Conservation (phyloP, 768 basidiomycete species). For the Boletus insuetus region DNA sequence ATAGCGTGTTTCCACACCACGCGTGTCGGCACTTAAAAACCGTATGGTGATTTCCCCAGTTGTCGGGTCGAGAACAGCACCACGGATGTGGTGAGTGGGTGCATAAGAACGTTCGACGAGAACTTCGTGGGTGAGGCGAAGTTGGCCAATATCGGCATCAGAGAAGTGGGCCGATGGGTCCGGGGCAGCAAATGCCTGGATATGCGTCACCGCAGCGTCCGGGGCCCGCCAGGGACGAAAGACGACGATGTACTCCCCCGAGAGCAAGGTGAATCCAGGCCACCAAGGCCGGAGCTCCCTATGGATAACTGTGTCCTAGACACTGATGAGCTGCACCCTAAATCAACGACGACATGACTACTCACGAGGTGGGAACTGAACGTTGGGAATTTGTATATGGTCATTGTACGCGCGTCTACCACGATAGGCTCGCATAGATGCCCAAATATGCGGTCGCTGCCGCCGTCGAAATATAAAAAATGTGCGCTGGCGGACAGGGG, state of each 20-base stretch:
- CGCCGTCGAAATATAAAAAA: constrained; percentile 19
- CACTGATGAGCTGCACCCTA: not conserved
- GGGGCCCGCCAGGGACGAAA: constrained; percentile 10
- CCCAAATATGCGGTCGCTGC: constrained; percentile 12
- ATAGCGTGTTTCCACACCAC: constrained; percentile 3
- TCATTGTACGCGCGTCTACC: constrained; percentile 16
- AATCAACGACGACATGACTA: not conserved
- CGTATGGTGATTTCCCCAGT: constrained; percentile 15
- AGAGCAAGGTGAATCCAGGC: constrained; percentile 13
- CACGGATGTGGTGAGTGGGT: constrained; percentile 13
- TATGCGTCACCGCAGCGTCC: constrained; percentile 9
- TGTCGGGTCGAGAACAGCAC: constrained; percentile 7
- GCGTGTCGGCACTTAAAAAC: constrained; percentile 2
- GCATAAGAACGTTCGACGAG: constrained; percentile 1
- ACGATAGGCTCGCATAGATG: constrained; percentile 9
- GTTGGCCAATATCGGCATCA: not conserved
- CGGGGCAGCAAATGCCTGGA: constrained; percentile 19
- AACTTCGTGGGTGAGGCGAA: constrained; percentile 21
- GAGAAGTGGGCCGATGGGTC: not conserved
- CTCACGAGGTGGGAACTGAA: constrained; percentile 18
- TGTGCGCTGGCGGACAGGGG: constrained; percentile 13
- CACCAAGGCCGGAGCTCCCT: not conserved
- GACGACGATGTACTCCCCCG: constrained; percentile 11
- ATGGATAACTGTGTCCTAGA: constrained; percentile 4
- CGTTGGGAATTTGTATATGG: constrained; percentile 14